Conservation (phyloP, 306 rosid species). For the Vigna trinervia region DNA sequence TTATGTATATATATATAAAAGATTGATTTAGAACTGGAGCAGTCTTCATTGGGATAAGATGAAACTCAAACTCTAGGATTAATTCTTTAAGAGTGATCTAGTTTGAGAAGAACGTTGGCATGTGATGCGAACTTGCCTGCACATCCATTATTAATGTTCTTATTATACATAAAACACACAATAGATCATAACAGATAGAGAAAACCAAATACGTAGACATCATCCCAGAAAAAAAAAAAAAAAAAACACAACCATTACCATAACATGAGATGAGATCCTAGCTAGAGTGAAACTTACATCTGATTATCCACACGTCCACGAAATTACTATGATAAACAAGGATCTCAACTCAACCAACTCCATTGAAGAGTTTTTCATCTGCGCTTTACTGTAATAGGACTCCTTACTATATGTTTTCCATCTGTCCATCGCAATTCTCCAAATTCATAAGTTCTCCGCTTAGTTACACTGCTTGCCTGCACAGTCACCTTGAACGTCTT, state of each 20-base stretch:
- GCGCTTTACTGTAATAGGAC: constrained; percentile 23
- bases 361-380: too few relatives aligned
- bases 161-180: not conserved
- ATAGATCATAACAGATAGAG: not conserved
- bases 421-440: constrained; percentile 39
- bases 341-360: too few relatives aligned
- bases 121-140: not conserved
- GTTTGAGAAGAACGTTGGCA: not conserved
- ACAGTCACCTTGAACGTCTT: constrained; percentile 35
- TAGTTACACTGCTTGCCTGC: constrained; percentile 26
- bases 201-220: not conserved
- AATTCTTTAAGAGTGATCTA: too few relatives aligned
- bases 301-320: not conserved
- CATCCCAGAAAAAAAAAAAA: not conserved
- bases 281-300: not conserved
- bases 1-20: too few relatives aligned
- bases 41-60: too few relatives aligned
- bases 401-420: constrained; percentile 39
- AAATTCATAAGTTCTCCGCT: not conserved
- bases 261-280: not conserved
- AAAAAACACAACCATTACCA: not conserved
- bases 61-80: too few relatives aligned
- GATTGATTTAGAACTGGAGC: not conserved
- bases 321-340: not conserved
- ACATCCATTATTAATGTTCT: not conserved